Conservation (phyloP, 495 filamentous ascomycete species). For the Neurospora cerealis region DNA sequence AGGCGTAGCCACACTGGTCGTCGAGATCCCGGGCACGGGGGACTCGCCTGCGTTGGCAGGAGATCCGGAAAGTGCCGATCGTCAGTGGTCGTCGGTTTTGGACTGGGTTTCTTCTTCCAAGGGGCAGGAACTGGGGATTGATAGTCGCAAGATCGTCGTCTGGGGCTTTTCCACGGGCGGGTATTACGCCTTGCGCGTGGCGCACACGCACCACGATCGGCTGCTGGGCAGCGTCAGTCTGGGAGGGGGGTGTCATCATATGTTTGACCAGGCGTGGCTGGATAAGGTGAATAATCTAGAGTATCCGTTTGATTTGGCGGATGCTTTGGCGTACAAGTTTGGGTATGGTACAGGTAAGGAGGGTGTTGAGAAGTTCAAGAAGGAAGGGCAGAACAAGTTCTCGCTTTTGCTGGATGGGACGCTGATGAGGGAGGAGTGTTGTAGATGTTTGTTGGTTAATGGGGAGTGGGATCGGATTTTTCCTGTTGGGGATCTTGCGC, state of each 20-base stretch:
- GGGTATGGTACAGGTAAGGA: slow-evolving; percentile 42
- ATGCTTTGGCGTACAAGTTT: slow-evolving; percentile 55
- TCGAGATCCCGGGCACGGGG: slow-evolving; percentile 67
- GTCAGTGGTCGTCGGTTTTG: slow-evolving; percentile 53
- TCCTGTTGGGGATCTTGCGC: slow-evolving; percentile 58
- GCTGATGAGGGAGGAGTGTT: slow-evolving; percentile 41
- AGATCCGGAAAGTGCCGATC: slow-evolving; percentile 33
- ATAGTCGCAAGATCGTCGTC: slow-evolving; percentile 43
- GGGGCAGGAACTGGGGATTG: slow-evolving; percentile 35
- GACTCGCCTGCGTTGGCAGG: slow-evolving; percentile 52
- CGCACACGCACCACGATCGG: slow-evolving; percentile 51
- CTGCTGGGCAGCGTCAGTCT: slow-evolving; percentile 50
- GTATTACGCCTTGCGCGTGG: slow-evolving; percentile 58
- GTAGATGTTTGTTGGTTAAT: slow-evolving; percentile 54
- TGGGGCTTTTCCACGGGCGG: slow-evolving; percentile 67
- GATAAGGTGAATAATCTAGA: slow-evolving; percentile 52
- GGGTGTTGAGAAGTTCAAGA: slow-evolving; percentile 38
- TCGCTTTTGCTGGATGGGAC: slow-evolving; percentile 56
- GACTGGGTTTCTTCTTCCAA: slow-evolving; percentile 41
- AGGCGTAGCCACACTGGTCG: slow-evolving; percentile 45
- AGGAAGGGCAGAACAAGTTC: slow-evolving; percentile 51
- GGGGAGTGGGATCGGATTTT: slow-evolving; percentile 58
- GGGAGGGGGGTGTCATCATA: slow-evolving; percentile 56
- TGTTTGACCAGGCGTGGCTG: slow-evolving; percentile 56
- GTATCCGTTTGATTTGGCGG: slow-evolving; percentile 59